These are phyloP conservation scores for Camellia sinensis DNA, from an alignment of 148 eudicot genomes.

Conservation along the genomic window DNA sequence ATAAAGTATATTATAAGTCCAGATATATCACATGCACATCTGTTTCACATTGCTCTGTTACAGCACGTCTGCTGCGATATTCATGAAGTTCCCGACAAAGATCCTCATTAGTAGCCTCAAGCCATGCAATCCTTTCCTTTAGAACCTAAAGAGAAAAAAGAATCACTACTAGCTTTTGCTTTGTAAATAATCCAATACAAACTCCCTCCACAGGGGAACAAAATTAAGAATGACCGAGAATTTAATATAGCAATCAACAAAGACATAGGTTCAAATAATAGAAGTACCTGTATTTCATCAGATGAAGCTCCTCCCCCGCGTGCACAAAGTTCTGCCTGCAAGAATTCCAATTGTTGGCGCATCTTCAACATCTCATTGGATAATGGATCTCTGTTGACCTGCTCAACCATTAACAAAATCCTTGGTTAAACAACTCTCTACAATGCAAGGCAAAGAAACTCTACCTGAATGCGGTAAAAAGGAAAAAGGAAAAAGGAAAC, in stretches of 20 bases:
- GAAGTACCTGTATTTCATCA: slow-evolving; percentile 71
- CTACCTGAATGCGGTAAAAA: background rate
- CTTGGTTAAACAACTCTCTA: background rate
- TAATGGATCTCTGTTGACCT: slow-evolving; percentile 94
- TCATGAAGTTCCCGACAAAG: slow-evolving; percentile 75
- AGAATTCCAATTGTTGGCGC: slow-evolving; percentile 89
- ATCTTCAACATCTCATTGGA: slow-evolving; percentile 94
- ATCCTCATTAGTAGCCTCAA: slow-evolving; percentile 85
- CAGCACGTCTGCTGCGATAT: slow-evolving; percentile 58
- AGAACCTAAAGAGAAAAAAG: slow-evolving; percentile 42
- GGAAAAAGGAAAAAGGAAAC: slow-evolving; percentile 6
- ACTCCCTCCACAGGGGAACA: background rate
- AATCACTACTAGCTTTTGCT: background rate
- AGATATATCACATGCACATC: slow-evolving; percentile 41
- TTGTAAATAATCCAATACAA: background rate
- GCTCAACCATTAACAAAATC: slow-evolving; percentile 21
- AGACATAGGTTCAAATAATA: background rate
- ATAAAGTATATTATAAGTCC: background rate
- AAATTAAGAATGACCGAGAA: background rate
- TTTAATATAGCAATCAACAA: background rate
- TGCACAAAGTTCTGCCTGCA: slow-evolving; percentile 97
- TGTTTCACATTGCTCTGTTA: slow-evolving; percentile 47
- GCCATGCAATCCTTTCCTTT: slow-evolving; percentile 84
- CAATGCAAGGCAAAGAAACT: background rate
- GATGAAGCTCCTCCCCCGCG: slow-evolving; percentile 81